Evolutionary conservation across 768 basidiomycete species (phyloP), one percentile per base, ranked within the genome.

Genomic region (Lactarius quietus): DNA sequence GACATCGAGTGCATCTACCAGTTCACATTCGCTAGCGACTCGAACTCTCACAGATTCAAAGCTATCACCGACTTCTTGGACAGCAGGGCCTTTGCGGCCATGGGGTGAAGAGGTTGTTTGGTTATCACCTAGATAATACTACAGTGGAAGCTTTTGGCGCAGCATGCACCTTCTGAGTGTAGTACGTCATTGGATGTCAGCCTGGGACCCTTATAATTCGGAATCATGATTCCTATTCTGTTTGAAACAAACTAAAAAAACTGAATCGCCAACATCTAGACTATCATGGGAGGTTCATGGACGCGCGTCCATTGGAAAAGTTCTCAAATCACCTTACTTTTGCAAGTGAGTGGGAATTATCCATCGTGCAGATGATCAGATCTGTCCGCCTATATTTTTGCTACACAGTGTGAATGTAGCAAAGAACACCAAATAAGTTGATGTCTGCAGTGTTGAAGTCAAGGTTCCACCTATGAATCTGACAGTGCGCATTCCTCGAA

Each of bases 1-100:
- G 39, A 51, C 29, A 14, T 65, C 35, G 60, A 65, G 38, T 20
- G 60, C 45, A 31, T 65, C 7, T 65, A 65, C 60, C 6, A 17
- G 17, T 57, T 65, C 48, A 52, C 23, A 23, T 41, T 65, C 31
- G 59, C 39, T 10, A 29, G 15, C 18, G n/a, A 61, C 26, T 52
- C 12, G 39, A 20, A 3, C 29, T 20, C 43, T 6, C 41, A 33
- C 60, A 65, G 41, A 55, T 52, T 65, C n/a, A 61, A 26, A 29
- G 29, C 45, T 2, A 3, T 65, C 18, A 10, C 2, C 45, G 55
- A 48, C 17, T 65, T 65, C 23, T 29, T 43, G 36, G 64, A 65
- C 18, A 48, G 31, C 36, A 35, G 3, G 1, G 60, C 48, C 5
- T 33, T 57, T 5, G 29, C 15, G 7, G 20, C 38, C 3, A 26